Percentiles rank a stretch among this genome's conserved stretches.
Evolutionary conservation across 257 asterid species (phyloP).

Genomic region (Nyctanthes arbortristis): DNA sequence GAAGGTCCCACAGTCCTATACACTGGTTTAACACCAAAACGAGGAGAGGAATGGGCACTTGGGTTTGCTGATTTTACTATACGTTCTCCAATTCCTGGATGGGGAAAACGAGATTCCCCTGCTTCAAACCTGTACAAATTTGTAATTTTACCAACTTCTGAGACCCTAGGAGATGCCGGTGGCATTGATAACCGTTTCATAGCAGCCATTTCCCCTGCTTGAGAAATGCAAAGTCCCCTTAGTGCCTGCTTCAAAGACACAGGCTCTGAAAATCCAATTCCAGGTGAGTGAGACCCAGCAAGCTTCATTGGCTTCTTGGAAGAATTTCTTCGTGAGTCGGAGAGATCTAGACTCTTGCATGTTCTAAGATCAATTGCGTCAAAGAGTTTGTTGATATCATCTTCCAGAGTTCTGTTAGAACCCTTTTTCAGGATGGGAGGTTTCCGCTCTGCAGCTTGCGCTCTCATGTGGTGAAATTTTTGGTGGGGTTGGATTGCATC

Average conservation of each 20-base stretch:
- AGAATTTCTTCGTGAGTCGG: conserved; percentile 40
- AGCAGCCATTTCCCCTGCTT: conserved; percentile 62
- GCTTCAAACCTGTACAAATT: conserved; percentile 25
- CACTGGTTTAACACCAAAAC: conserved; percentile 1
- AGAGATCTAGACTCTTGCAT: conserved; percentile 49
- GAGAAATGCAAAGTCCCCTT: conserved; percentile 58
- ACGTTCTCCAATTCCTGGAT: background rate
- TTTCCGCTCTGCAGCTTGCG: conserved; percentile 31
- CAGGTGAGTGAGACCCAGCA: conserved; percentile 45
- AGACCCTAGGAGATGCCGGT: conserved; percentile 45
- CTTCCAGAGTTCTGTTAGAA: conserved; percentile 31
- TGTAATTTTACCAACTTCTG: conserved; percentile 38
- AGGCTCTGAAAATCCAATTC: conserved; percentile 61
- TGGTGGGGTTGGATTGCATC: conserved; percentile 27
- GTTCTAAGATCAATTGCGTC: conserved; percentile 44
- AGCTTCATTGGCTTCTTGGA: conserved; percentile 53
- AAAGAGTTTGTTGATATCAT: conserved; percentile 54
- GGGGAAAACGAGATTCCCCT: conserved; percentile 4
- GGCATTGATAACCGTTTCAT: conserved; percentile 42
- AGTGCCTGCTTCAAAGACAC: conserved; percentile 55
- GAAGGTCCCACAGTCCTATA: conserved; percentile 2
- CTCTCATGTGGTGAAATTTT: conserved; percentile 24
- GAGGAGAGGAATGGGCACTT: conserved; percentile 20
- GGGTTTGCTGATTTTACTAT: conserved; percentile 7
- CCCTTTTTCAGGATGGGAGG: conserved; percentile 46